Conservation (phyloP, 805 yeast species). For the Zygosaccharomyces kombuchaensis region DNA sequence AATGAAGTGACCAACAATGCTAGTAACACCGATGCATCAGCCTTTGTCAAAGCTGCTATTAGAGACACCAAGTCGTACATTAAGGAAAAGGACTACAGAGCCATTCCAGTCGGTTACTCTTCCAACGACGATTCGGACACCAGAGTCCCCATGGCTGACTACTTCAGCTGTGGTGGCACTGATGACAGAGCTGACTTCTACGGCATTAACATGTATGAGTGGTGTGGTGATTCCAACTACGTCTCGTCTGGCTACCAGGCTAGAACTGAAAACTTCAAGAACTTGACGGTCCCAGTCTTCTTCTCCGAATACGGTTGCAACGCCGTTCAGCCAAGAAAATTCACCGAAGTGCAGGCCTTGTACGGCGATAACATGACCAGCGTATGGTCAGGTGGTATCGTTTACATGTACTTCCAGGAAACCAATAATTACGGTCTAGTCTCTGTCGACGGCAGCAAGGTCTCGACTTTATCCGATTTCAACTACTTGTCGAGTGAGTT, state of each 20-base stretch:
- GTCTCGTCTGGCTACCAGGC: slow-evolving; percentile 57
- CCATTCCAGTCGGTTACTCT: slow-evolving; percentile 77
- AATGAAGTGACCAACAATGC: slow-evolving; percentile 72
- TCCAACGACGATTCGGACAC: slow-evolving; percentile 70
- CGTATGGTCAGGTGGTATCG: slow-evolving; percentile 89
- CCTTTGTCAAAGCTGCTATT: slow-evolving; percentile 78
- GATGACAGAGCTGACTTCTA: slow-evolving; percentile 71
- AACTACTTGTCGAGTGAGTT: slow-evolving; percentile 59
- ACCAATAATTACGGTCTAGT: slow-evolving; percentile 73
- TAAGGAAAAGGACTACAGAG: slow-evolving; percentile 54
- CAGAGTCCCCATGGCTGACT: slow-evolving; percentile 65
- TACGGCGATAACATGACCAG: slow-evolving; percentile 68
- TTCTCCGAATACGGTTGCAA: slow-evolving; percentile 86
- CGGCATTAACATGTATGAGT: slow-evolving; percentile 86
- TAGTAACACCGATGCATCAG: slow-evolving; percentile 68
- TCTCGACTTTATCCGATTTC: slow-evolving; percentile 60
- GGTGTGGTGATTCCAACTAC: slow-evolving; percentile 71
- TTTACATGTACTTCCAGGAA: slow-evolving; percentile 80
- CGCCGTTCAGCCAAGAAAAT: slow-evolving; percentile 60
- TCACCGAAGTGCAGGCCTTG: slow-evolving; percentile 65
- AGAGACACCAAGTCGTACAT: slow-evolving; percentile 74
- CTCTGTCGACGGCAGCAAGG: slow-evolving; percentile 43
- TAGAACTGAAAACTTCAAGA: slow-evolving; percentile 59
- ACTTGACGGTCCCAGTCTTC: slow-evolving; percentile 67
- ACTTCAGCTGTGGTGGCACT: slow-evolving; percentile 68